Conservation (phyloP, 495 filamentous ascomycete genomes). For the Neurospora sp. region DNA sequence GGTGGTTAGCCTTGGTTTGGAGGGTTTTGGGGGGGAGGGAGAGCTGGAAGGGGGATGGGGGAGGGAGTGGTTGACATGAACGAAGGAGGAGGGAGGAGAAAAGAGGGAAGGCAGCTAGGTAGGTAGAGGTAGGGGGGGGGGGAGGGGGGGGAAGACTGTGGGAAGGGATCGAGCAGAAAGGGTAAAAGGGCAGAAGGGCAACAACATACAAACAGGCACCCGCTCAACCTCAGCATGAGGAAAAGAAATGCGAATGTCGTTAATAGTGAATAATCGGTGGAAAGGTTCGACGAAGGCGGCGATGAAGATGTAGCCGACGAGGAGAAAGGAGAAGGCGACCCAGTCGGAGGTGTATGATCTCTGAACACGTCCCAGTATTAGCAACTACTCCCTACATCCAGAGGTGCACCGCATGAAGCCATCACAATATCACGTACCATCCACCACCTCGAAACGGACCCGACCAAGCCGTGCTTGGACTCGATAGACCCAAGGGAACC, state of each 20-base stretch:
- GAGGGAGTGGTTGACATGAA: no score
- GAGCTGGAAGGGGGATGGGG: constrained; percentile 51
- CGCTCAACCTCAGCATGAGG: constrained; percentile 79
- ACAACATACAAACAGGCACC: constrained; percentile 59
- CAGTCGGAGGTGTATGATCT: constrained; percentile 83
- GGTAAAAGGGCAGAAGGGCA: no score
- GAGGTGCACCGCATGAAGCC: neutral
- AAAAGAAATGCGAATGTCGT: constrained; percentile 73
- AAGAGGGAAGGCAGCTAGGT: no score
- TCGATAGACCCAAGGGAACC: constrained; percentile 1
- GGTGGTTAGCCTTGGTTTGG: constrained; percentile 4
- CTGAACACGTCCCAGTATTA: constrained; percentile 6
- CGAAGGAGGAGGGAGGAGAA: neutral
- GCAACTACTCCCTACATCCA: neutral
- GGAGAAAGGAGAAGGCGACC: constrained; percentile 60
- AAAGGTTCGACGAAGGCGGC: constrained; percentile 72
- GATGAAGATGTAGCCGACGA: constrained; percentile 55
- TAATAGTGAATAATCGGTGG: constrained; percentile 75
- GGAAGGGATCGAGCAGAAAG: no score
- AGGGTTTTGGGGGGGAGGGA: constrained; percentile 57
- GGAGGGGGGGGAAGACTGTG: no score
- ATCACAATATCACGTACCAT: constrained; percentile 15
- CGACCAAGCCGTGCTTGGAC: constrained; percentile 15
- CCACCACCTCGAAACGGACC: constrained; percentile 42
- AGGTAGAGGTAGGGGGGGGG: no score